A percentile compares a stretch with the other conserved stretches of the same genome.
Conservation (phyloP, 495 filamentous ascomycete species). For the Penicillium herquei region DNA sequence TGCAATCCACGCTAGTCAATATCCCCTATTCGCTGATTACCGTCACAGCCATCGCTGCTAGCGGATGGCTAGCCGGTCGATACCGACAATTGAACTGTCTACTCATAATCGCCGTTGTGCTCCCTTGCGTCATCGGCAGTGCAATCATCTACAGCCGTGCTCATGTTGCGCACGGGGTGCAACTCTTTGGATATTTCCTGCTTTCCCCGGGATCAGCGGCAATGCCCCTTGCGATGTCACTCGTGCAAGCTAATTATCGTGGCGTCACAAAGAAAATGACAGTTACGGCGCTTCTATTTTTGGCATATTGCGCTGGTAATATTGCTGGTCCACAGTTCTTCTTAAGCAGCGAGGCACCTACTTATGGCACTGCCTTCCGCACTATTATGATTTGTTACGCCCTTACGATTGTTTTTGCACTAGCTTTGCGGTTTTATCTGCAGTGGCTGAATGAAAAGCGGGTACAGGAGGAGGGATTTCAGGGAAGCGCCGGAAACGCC, state of each 20-base stretch:
- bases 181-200: slow-evolving; percentile 59
- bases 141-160: slow-evolving; percentile 56
- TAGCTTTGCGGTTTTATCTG: slow-evolving; percentile 42
- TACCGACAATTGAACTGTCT: slow-evolving; percentile 31
- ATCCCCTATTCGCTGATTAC: slow-evolving; percentile 44
- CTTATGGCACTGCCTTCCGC: slow-evolving; percentile 46
- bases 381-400: slow-evolving; percentile 54
- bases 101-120: slow-evolving; percentile 28
- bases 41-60: slow-evolving; percentile 32
- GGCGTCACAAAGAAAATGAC: slow-evolving; percentile 67
- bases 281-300: slow-evolving; percentile 41
- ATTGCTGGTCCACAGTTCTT: slow-evolving; percentile 44
- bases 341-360: slow-evolving; percentile 30
- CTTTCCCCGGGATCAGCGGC: slow-evolving; percentile 52
- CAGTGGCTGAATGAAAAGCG: slow-evolving; percentile 38
- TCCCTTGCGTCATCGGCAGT: slow-evolving; percentile 50
- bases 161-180: slow-evolving; percentile 47
- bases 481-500: slow-evolving; percentile 38
- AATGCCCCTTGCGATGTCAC: slow-evolving; percentile 55
- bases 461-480: slow-evolving; percentile 38
- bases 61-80: slow-evolving; percentile 38
- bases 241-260: slow-evolving; percentile 59
- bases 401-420: slow-evolving; percentile 35
- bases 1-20: slow-evolving; percentile 42
- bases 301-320: slow-evolving; percentile 42